Evolutionary conservation across 371 early-diverging fungal species (phyloP).

Genomic region (Funneliformis caledonium): DNA sequence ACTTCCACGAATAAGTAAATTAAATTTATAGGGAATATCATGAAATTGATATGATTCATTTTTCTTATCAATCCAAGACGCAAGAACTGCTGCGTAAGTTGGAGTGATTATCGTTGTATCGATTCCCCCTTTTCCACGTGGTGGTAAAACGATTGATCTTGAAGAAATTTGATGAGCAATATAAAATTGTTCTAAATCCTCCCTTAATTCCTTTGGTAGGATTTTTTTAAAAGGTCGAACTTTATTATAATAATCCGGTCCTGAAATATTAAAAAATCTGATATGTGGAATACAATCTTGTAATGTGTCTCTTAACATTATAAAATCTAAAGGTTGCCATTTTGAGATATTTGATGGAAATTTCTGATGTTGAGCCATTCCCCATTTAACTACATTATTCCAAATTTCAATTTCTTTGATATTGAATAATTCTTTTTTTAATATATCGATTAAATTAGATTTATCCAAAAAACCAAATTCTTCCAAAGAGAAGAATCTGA

Average conservation of each 20-base stretch:
- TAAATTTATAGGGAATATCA: conserved; percentile 18
- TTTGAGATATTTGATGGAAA: conserved; percentile 4
- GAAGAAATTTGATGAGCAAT: not conserved
- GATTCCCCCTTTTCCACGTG: not conserved
- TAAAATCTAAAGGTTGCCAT: conserved; percentile 24
- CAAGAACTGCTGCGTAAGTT: not conserved
- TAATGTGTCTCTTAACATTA: not conserved
- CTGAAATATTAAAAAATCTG: conserved; percentile 34
- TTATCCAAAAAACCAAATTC: conserved; percentile 25
- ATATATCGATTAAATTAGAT: not conserved
- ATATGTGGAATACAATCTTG: conserved; percentile 22
- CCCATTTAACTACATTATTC: conserved; percentile 37
- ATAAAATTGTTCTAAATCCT: not conserved
- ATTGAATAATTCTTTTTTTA: conserved; percentile 25
- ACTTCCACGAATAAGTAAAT: conserved; percentile 31
- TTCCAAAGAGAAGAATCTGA: conserved; percentile 25
- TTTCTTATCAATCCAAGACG: conserved; percentile 36
- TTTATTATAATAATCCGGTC: conserved; percentile 24
- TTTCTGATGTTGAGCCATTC: conserved; percentile 5
- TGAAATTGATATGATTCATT: not conserved
- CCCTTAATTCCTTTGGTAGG: conserved; percentile 11
- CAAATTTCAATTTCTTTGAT: conserved; percentile 33
- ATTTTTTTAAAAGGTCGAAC: conserved; percentile 32
- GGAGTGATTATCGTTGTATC: conserved; percentile 26
- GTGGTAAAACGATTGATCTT: not conserved